Percentiles rank a stretch among this genome's conserved stretches.
Conservation (phyloP, 768 basidiomycete species). For the Tulasnella sp. region DNA sequence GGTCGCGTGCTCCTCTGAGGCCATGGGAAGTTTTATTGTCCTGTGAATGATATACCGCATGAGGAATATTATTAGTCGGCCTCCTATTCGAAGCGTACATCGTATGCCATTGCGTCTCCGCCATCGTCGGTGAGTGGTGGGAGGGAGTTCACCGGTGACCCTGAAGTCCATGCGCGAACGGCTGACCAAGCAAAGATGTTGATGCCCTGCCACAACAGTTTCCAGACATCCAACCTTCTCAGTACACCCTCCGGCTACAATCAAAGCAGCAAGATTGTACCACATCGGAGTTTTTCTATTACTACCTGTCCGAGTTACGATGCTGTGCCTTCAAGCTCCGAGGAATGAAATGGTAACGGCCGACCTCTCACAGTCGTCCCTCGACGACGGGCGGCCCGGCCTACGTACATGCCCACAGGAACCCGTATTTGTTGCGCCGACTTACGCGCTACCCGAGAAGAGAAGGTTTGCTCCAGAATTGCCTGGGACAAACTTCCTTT, state of each 20-base stretch:
- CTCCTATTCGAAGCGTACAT: conserved; percentile 24
- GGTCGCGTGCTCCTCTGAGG: conserved; percentile 68
- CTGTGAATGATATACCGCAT: not conserved
- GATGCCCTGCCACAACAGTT: conserved; percentile 10
- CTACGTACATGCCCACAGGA: not conserved
- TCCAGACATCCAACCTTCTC: not conserved
- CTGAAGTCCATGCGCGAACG: not conserved
- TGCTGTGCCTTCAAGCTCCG: not conserved
- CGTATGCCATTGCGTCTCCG: conserved; percentile 21
- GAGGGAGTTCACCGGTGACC: conserved; percentile 18
- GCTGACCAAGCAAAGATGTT: not conserved
- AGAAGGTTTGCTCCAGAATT: conserved; percentile 1
- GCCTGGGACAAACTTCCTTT: conserved; percentile 1
- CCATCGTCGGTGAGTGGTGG: conserved; percentile 11
- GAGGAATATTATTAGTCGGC: not conserved
- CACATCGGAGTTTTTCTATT: not conserved
- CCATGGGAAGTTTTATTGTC: conserved; percentile 48
- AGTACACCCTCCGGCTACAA: not conserved
- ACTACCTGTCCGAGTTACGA: not conserved
- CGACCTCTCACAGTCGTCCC: conserved; percentile 17
- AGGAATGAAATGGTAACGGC: not conserved
- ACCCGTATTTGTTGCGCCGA: not conserved
- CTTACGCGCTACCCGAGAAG: conserved; percentile 1
- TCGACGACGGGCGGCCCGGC: conserved; percentile 7
- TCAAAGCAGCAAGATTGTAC: not conserved